Base-by-base conservation (phyloP, 169 alveolate species). In the Cryptosporidium tyzzeri region DNA sequence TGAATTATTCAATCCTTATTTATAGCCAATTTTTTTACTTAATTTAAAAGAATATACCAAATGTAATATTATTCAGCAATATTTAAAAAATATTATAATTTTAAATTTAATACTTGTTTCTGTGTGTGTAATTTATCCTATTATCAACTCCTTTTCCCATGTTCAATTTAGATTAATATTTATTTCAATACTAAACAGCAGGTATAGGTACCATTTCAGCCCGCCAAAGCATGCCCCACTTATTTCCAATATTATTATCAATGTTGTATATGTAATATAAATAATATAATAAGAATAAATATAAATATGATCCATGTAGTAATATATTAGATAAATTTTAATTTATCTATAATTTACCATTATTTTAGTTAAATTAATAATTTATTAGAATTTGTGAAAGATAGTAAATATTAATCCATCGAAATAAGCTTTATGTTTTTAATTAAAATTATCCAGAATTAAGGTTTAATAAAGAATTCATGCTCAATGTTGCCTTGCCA, bases 181-280 rank as follows among this genome's bases (percentile, higher is more conserved):
- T 55, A 21, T 55, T 55, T 55, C 14, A n/a, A 55, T 55, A 55
- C 5, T n/a, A 55, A 8, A 55, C 14, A 53, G 5, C 12, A 26
- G 67, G 37, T 55, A 55, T 55, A 55, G 67, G 67, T 55, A 55
- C 35, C 35, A 21, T 21, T 3, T 21, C 1, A 48, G 12, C 67
- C 67, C 67, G 67, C 67, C 67, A 55, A 55, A 55, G 8, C 67
- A 35, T n/a, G 67, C 67, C 67, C 67, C 67, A 55, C 67, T 55
- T 55, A 55, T 10, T 26, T 55, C 35, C 14, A 55, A 55, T 21
- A 55, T n/a, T 21, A 48, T 14, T 21, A 55, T 26, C 12, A 41
- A 41, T 41, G 14, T 14, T 55, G 67, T 55, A 21, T 55, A 3
- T 9, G 1, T 7, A 8, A 8, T 7, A 41, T 41, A 41, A 8